Base-by-base conservation (phyloP, 441 rosid genomes). In the Aquilaria agallochum region DNA sequence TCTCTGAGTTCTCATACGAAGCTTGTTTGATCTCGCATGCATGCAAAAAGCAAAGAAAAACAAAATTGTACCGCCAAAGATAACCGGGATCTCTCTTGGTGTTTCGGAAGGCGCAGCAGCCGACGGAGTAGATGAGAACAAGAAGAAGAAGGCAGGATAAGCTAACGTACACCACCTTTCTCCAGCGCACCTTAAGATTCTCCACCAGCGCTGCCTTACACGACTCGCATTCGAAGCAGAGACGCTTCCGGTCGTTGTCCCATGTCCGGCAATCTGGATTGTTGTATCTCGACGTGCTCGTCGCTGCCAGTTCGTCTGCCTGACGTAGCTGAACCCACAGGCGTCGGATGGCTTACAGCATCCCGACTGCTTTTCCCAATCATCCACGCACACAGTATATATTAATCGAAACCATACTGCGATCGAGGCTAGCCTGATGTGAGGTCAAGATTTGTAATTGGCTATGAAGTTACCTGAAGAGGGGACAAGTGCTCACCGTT, bases 261-360 rank as follows among this genome's bases (percentile, higher is more conserved):
- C 98, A 90, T 0, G 52, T 6, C 1, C 0, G 2, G 52, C 98
- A 93, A 74, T 93, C 97, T 0, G 85, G 14, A 63, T 87, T 78
- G 42, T 69, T 52, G 5, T 50, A 50, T 57, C n/a, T 49, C 5
- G 31, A 44, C 15, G 5, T 1, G 50, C 3, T 1, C 5, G 68
- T 58, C 31, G 56, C 55, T 13, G 67, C 98, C 98, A 93, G 40
- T 6, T 66, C 11, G 70, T 85, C 47, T 96, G 90, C 55, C 33
- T 65, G 36, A 59, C 68, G 51, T 84, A 93, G 14, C 64, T 69
- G 74, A 76, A 93, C 36, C 64, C 74, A 53, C 98, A 93, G 55
- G 72, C 85, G 60, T 75, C 76, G 9, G 98, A 71, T n/a, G 98
- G 97, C 82, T 88, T 93, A 74, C 98, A 93, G 82, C 96, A 93